Percentiles rank a stretch among this genome's conserved stretches.
These are phyloP conservation scores for Nicotiana attenuata DNA, from an alignment of 257 asterid species.

Conservation along the genomic window DNA sequence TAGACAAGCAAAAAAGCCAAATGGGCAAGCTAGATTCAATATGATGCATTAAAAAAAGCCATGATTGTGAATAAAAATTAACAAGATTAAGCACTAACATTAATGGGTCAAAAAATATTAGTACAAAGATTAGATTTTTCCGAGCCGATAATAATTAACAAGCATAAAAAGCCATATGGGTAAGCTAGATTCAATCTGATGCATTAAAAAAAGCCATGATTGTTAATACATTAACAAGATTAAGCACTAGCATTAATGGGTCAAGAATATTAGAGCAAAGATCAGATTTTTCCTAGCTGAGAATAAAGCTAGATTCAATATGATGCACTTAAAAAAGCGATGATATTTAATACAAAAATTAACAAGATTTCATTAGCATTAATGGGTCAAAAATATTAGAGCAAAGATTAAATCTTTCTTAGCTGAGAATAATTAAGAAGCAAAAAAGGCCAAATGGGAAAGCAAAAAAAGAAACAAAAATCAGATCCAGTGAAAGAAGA, in stretches of 20 bases:
- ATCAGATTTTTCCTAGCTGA: no score
- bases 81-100: neutral
- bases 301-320: neutral
- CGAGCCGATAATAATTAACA: neutral
- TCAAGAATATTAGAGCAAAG: no score
- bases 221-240: neutral
- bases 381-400: neutral
- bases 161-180: neutral
- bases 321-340: no score
- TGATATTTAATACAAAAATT: neutral
- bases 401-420: neutral
- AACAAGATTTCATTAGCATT: neutral
- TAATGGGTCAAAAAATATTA: neutral
- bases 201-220: neutral
- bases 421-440: neutral
- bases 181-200: neutral
- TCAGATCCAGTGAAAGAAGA: constrained; percentile 6
- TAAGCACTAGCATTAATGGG: neutral
- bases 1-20: neutral
- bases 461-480: neutral
- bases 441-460: neutral
- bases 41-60: neutral
- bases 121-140: neutral
- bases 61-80: neutral
- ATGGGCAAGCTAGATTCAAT: neutral